Base-by-base conservation (phyloP, 768 basidiomycete genomes). In the Termitomyces sp. region DNA sequence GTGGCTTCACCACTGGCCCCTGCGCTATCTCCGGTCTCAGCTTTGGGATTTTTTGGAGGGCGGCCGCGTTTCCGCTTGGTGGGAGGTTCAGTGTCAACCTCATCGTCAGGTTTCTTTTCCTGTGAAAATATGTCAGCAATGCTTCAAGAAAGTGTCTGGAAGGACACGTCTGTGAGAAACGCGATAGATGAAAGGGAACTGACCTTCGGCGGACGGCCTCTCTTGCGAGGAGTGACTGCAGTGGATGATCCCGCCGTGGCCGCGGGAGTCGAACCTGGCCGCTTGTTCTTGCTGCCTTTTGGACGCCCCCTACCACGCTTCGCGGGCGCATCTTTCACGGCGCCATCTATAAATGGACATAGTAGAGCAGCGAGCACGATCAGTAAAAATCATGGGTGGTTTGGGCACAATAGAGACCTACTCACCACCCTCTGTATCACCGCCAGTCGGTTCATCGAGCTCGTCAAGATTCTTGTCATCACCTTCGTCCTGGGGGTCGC, bases 281-380 rank as follows among this genome's bases (percentile, higher is more conserved):
- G 82, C 78, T 86, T 81, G 74, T 86, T 84, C 78, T 91, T 95
- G 75, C 90, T 92, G 68, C 94, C 94, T 74, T 89, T 92, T 63
- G 94, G 94, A 66, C 94, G 86, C 57, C 94, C 94, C 51, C 94
- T 84, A 69, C 91, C 87, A 69, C 94, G 87, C 79, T 93, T 95
- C 63, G 71, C 67, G 45, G 84, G 79, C 49, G 75, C 67, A 61
- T 77, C 71, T 59, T 78, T 46, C 18, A 49, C 74, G 61, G 79
- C 70, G 63, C 77, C 73, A 70, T 77, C 79, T 76, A 69, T 61
- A 61, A 64, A 68, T 55, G 58, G 68, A 61, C 52, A 63, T 67
- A 63, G 57, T 60, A 59, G 65, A 68, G 69, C 62, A 62, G 72
- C 56, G 64, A 65, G 66, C 55, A 62, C 63, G 59, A 65, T 66